Evolutionary conservation across 805 yeast species (phyloP), one percentile per base, ranked within the genome.

Genomic region (Cyberlindnera amylophila): DNA sequence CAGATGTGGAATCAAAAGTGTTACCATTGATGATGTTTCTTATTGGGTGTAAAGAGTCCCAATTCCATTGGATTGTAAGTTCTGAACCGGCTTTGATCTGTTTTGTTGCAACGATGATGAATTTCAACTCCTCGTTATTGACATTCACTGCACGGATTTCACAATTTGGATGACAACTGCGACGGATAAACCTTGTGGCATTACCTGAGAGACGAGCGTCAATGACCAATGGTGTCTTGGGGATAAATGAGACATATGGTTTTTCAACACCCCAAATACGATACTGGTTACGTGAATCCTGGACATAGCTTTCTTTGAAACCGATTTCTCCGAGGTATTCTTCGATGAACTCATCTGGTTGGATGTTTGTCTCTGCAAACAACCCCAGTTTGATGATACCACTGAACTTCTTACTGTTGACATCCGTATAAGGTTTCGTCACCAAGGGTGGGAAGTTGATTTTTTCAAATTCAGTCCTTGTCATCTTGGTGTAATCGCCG

Each of bases 171-270:
- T 74, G 62, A 55, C 96, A 86, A 9, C 89, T 69, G 45, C 83
- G 77, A 45, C 97, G 70, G 24, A 86, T 67, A 58, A 86, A 91
- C 38, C 96, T 64, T 0, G 89, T 69, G 27, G 74, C 71, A 52
- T 87, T 86, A 0, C 97, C 98, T 4, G 79, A 71, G 32, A 80
- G 75, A 45, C 96, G 72, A n/a, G 89, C 75, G 62, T 90, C 96
- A 14, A 90, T 66, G 4, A 75, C 81, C n/a, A 89, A 52, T 0
- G 83, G 82, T 39, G 81, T 61, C n/a, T 67, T 63, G 0, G 80
- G 72, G 40, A 79, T 77, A 49, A 80, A 77, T 10, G 75, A 51
- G 0, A 79, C 83, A 34, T 73, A 72, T 4, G 82, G 82, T 48
- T 70, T 69, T 32, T 79, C 82, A 44, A 82, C 82, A 6, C 82